These are phyloP conservation scores for Bruguiera hainesii DNA, from an alignment of 441 rosid species.

Conservation along the genomic window DNA sequence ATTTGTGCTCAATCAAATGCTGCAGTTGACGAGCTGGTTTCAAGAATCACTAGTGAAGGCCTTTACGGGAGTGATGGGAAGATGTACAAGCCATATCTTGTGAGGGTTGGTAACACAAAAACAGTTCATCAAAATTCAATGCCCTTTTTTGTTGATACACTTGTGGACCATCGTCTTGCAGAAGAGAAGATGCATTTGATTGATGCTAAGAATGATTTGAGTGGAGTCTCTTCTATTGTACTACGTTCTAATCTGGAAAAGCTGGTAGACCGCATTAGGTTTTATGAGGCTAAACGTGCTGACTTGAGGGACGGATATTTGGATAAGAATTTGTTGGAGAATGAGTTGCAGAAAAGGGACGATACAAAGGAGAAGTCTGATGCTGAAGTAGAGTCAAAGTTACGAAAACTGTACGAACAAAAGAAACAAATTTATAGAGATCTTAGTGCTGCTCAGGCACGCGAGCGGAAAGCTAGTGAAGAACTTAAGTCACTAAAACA, in stretches of 20 bases:
- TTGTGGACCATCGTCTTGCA: conserved; percentile 83
- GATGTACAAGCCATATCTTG: conserved; percentile 91
- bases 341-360: conserved; percentile 39
- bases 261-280: conserved; percentile 74
- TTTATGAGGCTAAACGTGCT: conserved; percentile 91
- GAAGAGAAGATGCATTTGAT: conserved; percentile 57
- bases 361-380: conserved; percentile 67
- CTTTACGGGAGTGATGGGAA: conserved; percentile 87
- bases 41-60: conserved; percentile 79
- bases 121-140: conserved; percentile 86
- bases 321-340: conserved; percentile 46
- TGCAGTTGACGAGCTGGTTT: conserved; percentile 98
- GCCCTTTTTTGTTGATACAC: conserved; percentile 85
- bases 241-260: conserved; percentile 85
- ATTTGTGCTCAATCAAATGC: conserved; percentile 99
- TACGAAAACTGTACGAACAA: conserved; percentile 74
- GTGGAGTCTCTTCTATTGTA: conserved; percentile 44
- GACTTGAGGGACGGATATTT: conserved; percentile 62
- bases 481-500: conserved; percentile 66
- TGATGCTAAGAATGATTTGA: conserved; percentile 44
- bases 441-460: conserved; percentile 80
- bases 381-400: conserved; percentile 60
- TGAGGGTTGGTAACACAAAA: conserved; percentile 96
- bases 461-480: conserved; percentile 70
- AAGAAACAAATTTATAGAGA: conserved; percentile 87